Percentiles rank a stretch among this genome's conserved stretches.
These are phyloP conservation scores for Magnolia sinica DNA, from an alignment of 164 flowering plant genomes.

Conservation along the genomic window DNA sequence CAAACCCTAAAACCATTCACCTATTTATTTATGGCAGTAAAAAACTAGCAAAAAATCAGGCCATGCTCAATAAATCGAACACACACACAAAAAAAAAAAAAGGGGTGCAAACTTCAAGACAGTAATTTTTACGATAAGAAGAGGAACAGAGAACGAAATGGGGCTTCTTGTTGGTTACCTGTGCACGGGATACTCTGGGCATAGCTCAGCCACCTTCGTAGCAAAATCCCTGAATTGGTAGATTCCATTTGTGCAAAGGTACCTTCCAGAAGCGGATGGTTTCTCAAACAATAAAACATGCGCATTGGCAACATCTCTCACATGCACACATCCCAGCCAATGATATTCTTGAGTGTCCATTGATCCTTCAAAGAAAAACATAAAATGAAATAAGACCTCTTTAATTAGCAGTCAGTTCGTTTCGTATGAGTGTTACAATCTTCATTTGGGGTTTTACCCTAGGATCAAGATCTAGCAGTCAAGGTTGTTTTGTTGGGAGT, in stretches of 20 bases:
- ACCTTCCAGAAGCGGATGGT: conserved; percentile 70
- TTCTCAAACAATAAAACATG: conserved; percentile 58
- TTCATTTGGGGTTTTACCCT: background rate
- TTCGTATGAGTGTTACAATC: background rate
- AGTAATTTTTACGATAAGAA: background rate
- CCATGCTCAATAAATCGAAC: background rate
- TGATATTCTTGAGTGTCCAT: conserved; percentile 66
- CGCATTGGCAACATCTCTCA: conserved; percentile 71
- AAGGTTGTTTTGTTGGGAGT: background rate
- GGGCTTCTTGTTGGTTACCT: conserved; percentile 33
- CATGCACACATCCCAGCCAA: conserved; percentile 83
- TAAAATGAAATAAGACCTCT: background rate
- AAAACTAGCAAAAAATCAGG: background rate
- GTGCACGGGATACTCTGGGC: conserved; percentile 71
- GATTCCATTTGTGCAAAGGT: conserved; percentile 84
- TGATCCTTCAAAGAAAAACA: conserved; percentile 29
- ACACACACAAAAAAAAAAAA: too few relatives aligned
- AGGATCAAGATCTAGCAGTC: background rate
- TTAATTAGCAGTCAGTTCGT: background rate
- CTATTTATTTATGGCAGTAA: background rate
- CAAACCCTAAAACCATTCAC: background rate
- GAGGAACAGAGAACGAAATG: background rate
- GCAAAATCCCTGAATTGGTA: conserved; percentile 78
- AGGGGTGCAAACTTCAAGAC: background rate
- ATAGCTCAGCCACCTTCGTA: conserved; percentile 48